Evolutionary conservation across 2,329 filamentous ascomycete species (phyloP).

Genomic region (Aspergillus nomiae): DNA sequence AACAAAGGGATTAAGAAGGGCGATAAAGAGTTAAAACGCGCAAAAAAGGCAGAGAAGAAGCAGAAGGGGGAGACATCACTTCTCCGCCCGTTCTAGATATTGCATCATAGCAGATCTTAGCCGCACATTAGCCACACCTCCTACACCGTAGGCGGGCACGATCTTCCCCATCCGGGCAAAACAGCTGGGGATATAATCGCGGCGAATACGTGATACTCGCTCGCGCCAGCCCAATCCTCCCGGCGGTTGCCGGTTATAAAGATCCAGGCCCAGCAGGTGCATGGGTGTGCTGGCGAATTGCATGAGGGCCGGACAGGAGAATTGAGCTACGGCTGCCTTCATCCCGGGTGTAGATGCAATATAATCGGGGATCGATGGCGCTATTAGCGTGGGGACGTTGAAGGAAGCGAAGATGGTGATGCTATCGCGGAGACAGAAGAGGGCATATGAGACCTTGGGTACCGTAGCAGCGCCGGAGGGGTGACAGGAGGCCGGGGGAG

Average conservation of each 20-base stretch:
- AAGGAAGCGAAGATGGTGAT: conserved; percentile 90
- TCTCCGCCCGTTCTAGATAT: conserved; percentile 52
- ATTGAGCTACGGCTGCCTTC: conserved; percentile 70
- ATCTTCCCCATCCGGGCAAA: conserved; percentile 80
- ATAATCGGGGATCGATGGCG: conserved; percentile 64
- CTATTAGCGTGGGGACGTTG: conserved; percentile 80
- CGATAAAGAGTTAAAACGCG: background rate
- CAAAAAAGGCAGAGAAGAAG: background rate
- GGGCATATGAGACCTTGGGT: conserved; percentile 68
- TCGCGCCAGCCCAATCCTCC: conserved; percentile 55
- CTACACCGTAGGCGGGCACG: conserved; percentile 84
- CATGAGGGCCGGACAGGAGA: conserved; percentile 74
- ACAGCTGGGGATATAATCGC: conserved; percentile 75
- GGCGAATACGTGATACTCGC: conserved; percentile 67
- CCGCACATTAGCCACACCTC: conserved; percentile 80
- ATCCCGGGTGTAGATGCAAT: conserved; percentile 48
- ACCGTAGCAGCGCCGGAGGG: conserved; percentile 50
- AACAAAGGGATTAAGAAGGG: background rate
- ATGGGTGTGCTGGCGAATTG: conserved; percentile 81
- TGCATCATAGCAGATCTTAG: conserved; percentile 69
- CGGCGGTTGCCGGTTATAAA: conserved; percentile 70
- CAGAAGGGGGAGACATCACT: background rate
- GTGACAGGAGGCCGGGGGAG: conserved; percentile 20
- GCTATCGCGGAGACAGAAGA: conserved; percentile 82
- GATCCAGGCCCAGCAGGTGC: conserved; percentile 80